These are phyloP conservation scores for Bryum argenteum DNA, from an alignment of 225 moss, liverwort and hornwort genomes.

Conservation along the genomic window DNA sequence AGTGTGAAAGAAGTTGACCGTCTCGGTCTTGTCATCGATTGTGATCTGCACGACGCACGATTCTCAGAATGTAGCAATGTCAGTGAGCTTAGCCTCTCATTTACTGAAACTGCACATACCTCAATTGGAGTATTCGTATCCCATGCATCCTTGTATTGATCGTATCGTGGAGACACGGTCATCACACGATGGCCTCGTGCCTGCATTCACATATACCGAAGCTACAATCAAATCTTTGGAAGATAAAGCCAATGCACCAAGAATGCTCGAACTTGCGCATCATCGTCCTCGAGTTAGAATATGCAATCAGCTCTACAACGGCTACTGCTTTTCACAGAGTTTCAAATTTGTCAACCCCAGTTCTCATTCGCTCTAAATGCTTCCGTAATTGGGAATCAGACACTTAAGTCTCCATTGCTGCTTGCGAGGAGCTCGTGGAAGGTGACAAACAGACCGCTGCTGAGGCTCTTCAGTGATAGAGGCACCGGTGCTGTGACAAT, in stretches of 20 bases:
- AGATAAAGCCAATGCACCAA: not conserved
- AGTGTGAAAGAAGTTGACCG: slow-evolving; percentile 77
- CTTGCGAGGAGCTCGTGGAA: not conserved
- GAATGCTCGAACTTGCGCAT: not conserved
- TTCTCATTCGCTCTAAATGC: not conserved
- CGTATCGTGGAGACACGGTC: slow-evolving; percentile 92
- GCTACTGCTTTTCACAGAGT: too few relatives aligned
- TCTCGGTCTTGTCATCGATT: slow-evolving; percentile 65
- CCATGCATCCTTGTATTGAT: slow-evolving; percentile 96
- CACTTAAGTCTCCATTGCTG: not conserved
- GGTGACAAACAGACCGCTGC: not conserved
- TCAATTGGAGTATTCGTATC: slow-evolving; percentile 69
- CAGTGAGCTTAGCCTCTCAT: not conserved
- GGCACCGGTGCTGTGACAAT: too few relatives aligned
- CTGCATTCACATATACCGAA: slow-evolving; percentile 41
- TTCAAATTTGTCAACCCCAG: not conserved
- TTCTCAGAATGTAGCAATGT: not conserved
- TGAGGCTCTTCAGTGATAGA: too few relatives aligned
- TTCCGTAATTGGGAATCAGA: not conserved
- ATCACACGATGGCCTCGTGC: slow-evolving; percentile 91
- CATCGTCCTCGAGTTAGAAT: not conserved
- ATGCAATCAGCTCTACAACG: not conserved
- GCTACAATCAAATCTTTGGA: not conserved
- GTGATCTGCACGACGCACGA: slow-evolving; percentile 52
- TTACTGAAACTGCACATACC: slow-evolving; percentile 32